Base-by-base conservation (phyloP, 805 yeast genomes). In the Pichia cabralensis region DNA sequence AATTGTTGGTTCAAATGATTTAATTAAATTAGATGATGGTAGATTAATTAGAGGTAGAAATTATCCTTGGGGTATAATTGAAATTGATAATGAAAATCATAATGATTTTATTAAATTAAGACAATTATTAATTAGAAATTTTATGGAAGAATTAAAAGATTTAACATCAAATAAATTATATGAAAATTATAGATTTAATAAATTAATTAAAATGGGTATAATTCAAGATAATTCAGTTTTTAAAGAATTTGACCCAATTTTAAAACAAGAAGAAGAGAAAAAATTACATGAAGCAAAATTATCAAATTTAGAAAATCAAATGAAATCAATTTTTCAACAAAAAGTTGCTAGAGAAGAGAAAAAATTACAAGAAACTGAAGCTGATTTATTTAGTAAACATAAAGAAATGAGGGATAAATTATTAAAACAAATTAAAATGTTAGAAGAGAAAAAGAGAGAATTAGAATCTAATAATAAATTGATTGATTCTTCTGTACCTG, bases 41-140 rank as follows among this genome's bases (percentile, higher is more conserved):
- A 71, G 83, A 56, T 42, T 53, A 16, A 94, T 88, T 29, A 76
- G 96, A 59, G 96, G 95, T 47, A 81, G 98, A 62, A 65, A 73
- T 42, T 89, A 89, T 58, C 96, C 97, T 42, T 92, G 98, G 98
- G 97, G 97, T 46, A 69, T 81, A 16, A 81, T 92, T 50, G 96
- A 92, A 62, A 88, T 92, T 47, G 96, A 86, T 58, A 89, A 92
- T 57, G 92, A 84, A 62, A 76, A 76, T 38, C 96, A 92, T 57
- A 81, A 86, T 58, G 98, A 89, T 61, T 92, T 89, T 57, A 76
- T 81, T 45, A 77, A 76, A 58, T 72, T 89, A 57, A 80, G 96
- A 49, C 94, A 86, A 57, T 69, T 92, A 56, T 70, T 89, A 55
- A 71, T 92, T 42, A 80, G 94, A 65, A 83, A 80, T 60, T 88